Base-by-base conservation (phyloP, 169 alveolate species). In the Cyclospora cayetanensis region DNA sequence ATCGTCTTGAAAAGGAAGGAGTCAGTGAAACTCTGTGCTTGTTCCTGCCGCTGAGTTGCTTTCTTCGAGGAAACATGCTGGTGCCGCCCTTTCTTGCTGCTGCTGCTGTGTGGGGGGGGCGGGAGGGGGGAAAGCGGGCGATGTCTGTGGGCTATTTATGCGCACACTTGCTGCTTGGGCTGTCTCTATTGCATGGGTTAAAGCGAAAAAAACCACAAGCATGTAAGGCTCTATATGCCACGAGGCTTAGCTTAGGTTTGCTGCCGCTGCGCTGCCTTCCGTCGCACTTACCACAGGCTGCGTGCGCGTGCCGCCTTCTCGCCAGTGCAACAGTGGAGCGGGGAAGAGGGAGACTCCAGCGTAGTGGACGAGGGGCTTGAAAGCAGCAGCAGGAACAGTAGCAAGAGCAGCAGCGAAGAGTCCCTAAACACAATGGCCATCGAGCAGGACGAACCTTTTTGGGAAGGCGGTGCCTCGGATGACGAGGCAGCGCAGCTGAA, bases 11-110 rank as follows among this genome's bases (percentile, higher is more conserved):
- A 60, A 60, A 11, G 29, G n/a, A 60, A 60, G n/a, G 72, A 60
- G 72, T 60, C 72, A 22, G 72, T n/a, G n/a, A n/a, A n/a, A n/a
- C n/a, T n/a, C n/a, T 60, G 72, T 18, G 12, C 29, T 29, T 60
- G 72, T 29, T 60, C 29, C 72, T 60, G 29, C 72, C n/a, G 72
- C 72, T 60, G 72, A 9, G 72, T 29, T 60, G 72, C 72, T 60
- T 22, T 18, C n/a, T 9, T n/a, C 7, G 72, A 22, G 12, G 72
- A n/a, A n/a, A n/a, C n/a, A 22, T 60, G 72, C 29, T 60, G 72
- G 29, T 60, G 72, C 72, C 7, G 72, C 72, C n/a, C 34, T 29
- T 9, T 22, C 7, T n/a, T 18, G 72, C n/a, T 18, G 12, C 4
- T n/a, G 72, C 72, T 60, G 55, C 55, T 46, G 55, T 15, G 55